Evolutionary conservation across 768 basidiomycete genomes (phyloP), one percentile per base, ranked within the genome.

Genomic region (Cyclocybe cylindracea): DNA sequence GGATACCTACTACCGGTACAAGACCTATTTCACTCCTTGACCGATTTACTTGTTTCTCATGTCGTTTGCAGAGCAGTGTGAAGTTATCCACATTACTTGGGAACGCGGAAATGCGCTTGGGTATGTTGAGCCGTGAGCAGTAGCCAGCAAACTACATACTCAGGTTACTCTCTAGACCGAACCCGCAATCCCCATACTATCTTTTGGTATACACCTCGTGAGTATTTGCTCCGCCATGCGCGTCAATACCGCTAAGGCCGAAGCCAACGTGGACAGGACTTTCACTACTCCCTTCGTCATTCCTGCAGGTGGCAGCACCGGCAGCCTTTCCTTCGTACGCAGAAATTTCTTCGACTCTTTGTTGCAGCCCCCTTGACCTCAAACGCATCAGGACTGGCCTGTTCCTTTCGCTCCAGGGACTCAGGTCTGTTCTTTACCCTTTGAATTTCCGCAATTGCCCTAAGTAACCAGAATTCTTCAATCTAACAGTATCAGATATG

Each of bases 141-240:
- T 46, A 24, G 24, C 24, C 24, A 24, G 24, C 24, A 24, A 24
- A 24, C 24, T 5, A 24, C 24, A 24, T 24, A 24, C 24, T 24
- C 24, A 24, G 5, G 4, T 24, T 24, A 16, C 24, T 5, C 24
- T 10, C 29, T 42, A 84, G 83, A 2, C 81, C 80, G 4, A 75
- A 77, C 53, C 78, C 79, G 4, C 62, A 61, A 7, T 71, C 80
- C 7, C 83, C 83, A 10, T 84, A 82, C 61, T 79, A 63, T 59
- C 74, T 84, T 2, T 78, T 81, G 58, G 70, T 84, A 9, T 83
- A 79, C 57, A 78, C 80, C 8, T 82, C 81, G 82, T 82, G 49
- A 60, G 80, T 24, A 24, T 3, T 24, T 3, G 24, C 24, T 24
- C 24, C 24, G 24, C 24, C 24, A 24, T 24, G 67, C 42, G 32